These are phyloP conservation scores for Dactylis glomerata DNA, from an alignment of 176 grass and related monocot genomes.

Conservation along the genomic window DNA sequence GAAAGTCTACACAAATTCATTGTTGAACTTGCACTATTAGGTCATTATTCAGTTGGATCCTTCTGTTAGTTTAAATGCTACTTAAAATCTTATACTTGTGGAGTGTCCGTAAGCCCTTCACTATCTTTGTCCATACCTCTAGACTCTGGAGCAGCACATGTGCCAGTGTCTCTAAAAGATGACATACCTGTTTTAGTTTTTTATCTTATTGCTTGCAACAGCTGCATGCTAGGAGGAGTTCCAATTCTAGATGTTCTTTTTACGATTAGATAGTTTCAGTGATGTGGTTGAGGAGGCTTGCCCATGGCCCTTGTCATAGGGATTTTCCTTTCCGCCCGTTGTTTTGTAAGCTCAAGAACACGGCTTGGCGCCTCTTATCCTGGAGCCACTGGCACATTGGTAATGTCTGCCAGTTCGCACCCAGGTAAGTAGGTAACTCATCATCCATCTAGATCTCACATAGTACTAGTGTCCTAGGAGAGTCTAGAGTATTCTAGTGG, in stretches of 20 bases:
- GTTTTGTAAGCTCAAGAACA: neutral
- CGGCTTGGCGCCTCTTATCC: neutral
- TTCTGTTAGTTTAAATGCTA: conserved; percentile 2
- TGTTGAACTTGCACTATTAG: neutral
- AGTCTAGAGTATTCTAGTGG: too few relatives aligned
- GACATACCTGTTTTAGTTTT: neutral
- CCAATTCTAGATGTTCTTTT: conserved; percentile 16
- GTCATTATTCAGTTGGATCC: neutral
- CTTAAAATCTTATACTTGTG: neutral
- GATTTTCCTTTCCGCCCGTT: neutral
- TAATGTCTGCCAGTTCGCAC: neutral
- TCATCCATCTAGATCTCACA: neutral
- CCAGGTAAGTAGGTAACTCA: neutral
- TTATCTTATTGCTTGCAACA: neutral
- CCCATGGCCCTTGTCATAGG: neutral
- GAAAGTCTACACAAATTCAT: neutral
- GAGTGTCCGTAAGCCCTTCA: neutral
- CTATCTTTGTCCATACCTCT: neutral
- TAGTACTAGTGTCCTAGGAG: too few relatives aligned
- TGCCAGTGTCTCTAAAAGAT: neutral
- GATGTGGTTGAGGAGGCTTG: neutral
- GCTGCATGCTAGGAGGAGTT: conserved; percentile 2
- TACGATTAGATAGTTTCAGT: neutral
- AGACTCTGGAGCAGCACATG: neutral
- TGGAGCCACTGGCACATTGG: neutral